Conservation (phyloP, 345 rosid genomes). For the Adansonia digitata region DNA sequence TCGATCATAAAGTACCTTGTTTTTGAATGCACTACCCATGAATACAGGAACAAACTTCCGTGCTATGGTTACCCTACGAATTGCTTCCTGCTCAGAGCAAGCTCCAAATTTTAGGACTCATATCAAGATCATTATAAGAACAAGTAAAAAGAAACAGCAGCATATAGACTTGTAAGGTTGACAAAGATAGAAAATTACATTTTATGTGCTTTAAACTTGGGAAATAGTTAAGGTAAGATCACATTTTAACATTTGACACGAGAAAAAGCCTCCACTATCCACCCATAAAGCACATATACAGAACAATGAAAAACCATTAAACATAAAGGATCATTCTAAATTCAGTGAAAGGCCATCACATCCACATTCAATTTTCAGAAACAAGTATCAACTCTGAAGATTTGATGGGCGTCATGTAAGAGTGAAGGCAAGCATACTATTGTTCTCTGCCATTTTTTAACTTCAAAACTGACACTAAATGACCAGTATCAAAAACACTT, state of each 20-base stretch:
- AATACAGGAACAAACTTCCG: conserved; percentile 89
- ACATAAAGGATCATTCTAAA: not conserved
- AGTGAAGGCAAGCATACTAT: not conserved
- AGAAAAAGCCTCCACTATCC: not conserved
- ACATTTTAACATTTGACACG: not conserved
- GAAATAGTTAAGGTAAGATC: not conserved
- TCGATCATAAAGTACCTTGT: conserved; percentile 57
- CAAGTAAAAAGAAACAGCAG: not conserved
- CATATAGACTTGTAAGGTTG: not conserved
- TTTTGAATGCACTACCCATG: conserved; percentile 99
- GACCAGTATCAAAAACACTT: not conserved
- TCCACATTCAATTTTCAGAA: not conserved
- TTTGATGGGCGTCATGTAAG: not conserved
- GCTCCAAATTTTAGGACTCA: conserved; percentile 3
- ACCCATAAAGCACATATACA: not conserved
- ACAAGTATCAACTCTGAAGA: not conserved
- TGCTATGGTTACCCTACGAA: conserved; percentile 95
- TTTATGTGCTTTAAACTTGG: not conserved
- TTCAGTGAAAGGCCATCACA: not conserved
- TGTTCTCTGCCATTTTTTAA: not conserved
- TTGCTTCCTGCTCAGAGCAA: conserved; percentile 57
- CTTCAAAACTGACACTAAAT: not conserved
- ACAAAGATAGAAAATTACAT: not conserved
- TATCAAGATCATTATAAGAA: not conserved
- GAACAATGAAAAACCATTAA: not conserved